Conservation (phyloP, 306 rosid genomes). For the Begonia peltatifolia region DNA sequence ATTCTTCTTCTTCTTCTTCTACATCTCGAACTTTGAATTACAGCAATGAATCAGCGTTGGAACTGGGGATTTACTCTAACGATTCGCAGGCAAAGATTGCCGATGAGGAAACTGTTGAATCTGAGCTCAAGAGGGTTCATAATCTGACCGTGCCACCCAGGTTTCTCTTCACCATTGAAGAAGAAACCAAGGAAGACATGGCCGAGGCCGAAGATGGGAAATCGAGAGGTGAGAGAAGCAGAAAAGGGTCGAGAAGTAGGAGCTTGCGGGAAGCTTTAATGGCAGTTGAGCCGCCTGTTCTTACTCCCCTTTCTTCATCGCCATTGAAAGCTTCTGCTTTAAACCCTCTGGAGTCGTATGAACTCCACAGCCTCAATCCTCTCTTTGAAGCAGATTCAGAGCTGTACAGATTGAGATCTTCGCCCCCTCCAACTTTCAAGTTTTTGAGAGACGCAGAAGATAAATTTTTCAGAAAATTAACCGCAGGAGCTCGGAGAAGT, state of each 20-base stretch:
- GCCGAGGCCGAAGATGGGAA: conserved; percentile 50
- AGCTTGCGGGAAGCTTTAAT: conserved; percentile 6
- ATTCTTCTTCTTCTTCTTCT: neutral
- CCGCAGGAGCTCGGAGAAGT: conserved; percentile 43
- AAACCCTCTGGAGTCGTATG: too few relatives aligned
- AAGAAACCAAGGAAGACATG: conserved; percentile 68
- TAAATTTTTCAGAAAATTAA: conserved; percentile 33
- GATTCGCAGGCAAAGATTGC: conserved; percentile 24
- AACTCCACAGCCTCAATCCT: conserved; percentile 7
- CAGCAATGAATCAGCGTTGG: too few relatives aligned
- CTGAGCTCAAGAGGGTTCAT: conserved; percentile 70
- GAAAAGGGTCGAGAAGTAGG: neutral
- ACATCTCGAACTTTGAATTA: too few relatives aligned
- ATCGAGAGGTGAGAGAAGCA: conserved; percentile 32
- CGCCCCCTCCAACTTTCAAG: conserved; percentile 76
- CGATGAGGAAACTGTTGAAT: conserved; percentile 28
- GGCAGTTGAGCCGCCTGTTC: conserved; percentile 30
- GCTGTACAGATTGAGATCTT: conserved; percentile 36
- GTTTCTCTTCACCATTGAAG: conserved; percentile 68
- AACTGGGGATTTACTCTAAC: too few relatives aligned
- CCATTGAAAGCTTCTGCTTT: too few relatives aligned
- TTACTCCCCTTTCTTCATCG: conserved; percentile 17
- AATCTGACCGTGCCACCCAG: conserved; percentile 65
- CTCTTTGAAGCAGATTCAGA: conserved; percentile 39
- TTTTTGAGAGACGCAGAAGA: conserved; percentile 76